Conservation (phyloP, 2,329 filamentous ascomycete genomes). For the Dryadomyces quercivorus region DNA sequence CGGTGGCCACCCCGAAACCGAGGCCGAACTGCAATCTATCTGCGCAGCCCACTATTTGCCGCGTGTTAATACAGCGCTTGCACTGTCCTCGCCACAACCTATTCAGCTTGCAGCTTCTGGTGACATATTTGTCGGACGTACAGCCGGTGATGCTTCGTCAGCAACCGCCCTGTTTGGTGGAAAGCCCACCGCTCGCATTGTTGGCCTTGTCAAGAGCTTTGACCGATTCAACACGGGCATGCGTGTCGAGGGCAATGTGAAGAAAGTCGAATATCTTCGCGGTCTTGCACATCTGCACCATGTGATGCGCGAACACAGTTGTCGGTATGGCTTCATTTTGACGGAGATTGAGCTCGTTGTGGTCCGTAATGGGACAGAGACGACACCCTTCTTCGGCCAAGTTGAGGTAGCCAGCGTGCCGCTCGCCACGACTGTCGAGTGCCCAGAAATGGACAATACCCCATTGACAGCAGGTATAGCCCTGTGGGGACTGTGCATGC, state of each 20-base stretch:
- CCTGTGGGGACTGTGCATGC: slow-evolving; percentile 59
- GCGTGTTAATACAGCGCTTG: slow-evolving; percentile 76
- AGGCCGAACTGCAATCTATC: slow-evolving; percentile 61
- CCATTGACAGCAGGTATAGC: slow-evolving; percentile 60
- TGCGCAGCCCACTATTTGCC: slow-evolving; percentile 70
- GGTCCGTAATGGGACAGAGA: slow-evolving; percentile 64
- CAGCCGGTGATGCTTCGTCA: slow-evolving; percentile 41
- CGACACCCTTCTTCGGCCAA: slow-evolving; percentile 75
- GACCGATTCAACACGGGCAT: slow-evolving; percentile 93
- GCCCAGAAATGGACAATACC: slow-evolving; percentile 20
- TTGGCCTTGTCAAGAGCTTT: slow-evolving; percentile 75
- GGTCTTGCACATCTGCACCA: slow-evolving; percentile 78
- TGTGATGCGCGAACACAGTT: slow-evolving; percentile 86
- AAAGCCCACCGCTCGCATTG: slow-evolving; percentile 32
- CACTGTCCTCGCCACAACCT: slow-evolving; percentile 58
- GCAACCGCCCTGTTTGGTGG: slow-evolving; percentile 40
- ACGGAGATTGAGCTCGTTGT: slow-evolving; percentile 92
- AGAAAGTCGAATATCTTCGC: slow-evolving; percentile 79
- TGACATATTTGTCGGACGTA: slow-evolving; percentile 50
- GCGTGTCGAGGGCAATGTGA: slow-evolving; percentile 72
- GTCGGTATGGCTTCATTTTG: slow-evolving; percentile 90
- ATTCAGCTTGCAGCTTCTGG: slow-evolving; percentile 29
- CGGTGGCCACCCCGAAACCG: slow-evolving; percentile 63
- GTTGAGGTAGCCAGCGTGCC: slow-evolving; percentile 60
- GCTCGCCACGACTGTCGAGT: slow-evolving; percentile 29